Evolutionary conservation across 495 filamentous ascomycete genomes (phyloP).

Genomic region (Aspergillus nanangensis): DNA sequence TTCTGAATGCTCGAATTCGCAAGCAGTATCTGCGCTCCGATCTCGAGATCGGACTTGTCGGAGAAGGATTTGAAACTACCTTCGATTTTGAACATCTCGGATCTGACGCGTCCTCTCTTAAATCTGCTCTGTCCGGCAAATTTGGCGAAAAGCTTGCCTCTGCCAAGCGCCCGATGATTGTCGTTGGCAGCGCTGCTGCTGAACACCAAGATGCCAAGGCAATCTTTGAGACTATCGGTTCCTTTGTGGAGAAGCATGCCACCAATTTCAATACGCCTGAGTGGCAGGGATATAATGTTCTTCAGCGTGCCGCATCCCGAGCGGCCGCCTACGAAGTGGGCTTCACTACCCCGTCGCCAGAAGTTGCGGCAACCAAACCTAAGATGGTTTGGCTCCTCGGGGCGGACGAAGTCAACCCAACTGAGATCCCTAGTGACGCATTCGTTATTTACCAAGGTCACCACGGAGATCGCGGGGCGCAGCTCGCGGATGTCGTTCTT

Average conservation of each 20-base stretch:
- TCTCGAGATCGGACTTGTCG: conserved; percentile 86
- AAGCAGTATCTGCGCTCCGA: conserved; percentile 98
- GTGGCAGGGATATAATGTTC: conserved; percentile 96
- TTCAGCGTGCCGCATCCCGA: conserved; percentile 88
- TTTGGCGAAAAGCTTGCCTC: conserved; percentile 87
- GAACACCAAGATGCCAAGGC: conserved; percentile 89
- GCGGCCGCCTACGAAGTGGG: conserved; percentile 92
- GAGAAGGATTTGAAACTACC: conserved; percentile 84
- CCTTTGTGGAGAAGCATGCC: conserved; percentile 88
- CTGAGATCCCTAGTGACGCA: conserved; percentile 85
- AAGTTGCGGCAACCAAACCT: conserved; percentile 73
- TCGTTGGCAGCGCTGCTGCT: conserved; percentile 82
- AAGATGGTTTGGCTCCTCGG: conserved; percentile 98
- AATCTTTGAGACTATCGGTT: conserved; percentile 83
- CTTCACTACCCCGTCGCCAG: conserved; percentile 76
- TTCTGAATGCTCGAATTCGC: conserved; percentile 90
- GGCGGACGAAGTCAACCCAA: conserved; percentile 78
- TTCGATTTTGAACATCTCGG: conserved; percentile 93
- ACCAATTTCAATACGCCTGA: conserved; percentile 81
- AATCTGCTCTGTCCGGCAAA: conserved; percentile 74
- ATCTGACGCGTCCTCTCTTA: conserved; percentile 67
- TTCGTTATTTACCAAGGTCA: conserved; percentile 98
- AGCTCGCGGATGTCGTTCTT: conserved; percentile 89
- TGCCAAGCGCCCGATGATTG: conserved; percentile 93
- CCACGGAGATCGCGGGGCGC: conserved; percentile 89